phyloP scores from a whole-genome alignment of 2,329 filamentous ascomycete species.

The Colletotrichum incanum region DNA sequence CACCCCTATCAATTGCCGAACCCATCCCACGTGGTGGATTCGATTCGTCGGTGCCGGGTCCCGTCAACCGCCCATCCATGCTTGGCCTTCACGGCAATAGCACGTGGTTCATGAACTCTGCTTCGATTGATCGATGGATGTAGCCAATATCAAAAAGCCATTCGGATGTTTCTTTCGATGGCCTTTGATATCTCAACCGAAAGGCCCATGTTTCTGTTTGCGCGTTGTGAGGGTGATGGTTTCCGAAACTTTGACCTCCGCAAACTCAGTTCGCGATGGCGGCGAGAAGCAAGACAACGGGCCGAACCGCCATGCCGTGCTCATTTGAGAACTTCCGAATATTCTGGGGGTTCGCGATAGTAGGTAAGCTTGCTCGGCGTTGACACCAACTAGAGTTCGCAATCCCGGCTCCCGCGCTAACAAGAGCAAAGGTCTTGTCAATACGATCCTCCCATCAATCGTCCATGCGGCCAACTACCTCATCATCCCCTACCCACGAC shows the following conservation, averaged over 20 bases:
- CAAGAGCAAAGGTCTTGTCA: constrained; percentile 49
- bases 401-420: neutral
- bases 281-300: constrained; percentile 8
- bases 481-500: constrained; percentile 53
- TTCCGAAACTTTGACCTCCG: neutral
- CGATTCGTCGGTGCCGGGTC: constrained; percentile 25
- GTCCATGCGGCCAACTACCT: constrained; percentile 54
- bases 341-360: constrained; percentile 31
- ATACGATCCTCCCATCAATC: constrained; percentile 50
- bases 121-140: constrained; percentile 16
- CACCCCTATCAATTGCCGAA: constrained; percentile 31
- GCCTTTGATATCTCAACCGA: neutral
- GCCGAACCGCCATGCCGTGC: neutral
- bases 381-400: neutral
- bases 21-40: constrained; percentile 39
- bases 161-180: too few relatives aligned
- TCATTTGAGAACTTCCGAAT: constrained; percentile 18
- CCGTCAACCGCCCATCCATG: constrained; percentile 11
- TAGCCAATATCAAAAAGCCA: too few relatives aligned
- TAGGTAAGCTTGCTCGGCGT: constrained; percentile 12
- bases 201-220: neutral
- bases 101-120: constrained; percentile 19
- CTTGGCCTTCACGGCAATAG: constrained; percentile 15
- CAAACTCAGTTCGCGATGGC: constrained; percentile 23
- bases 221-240: neutral